Percentiles rank a stretch among this genome's conserved stretches.
Conservation (phyloP, 2,329 filamentous ascomycete species). For the Pseudogymnoascus sp. region DNA sequence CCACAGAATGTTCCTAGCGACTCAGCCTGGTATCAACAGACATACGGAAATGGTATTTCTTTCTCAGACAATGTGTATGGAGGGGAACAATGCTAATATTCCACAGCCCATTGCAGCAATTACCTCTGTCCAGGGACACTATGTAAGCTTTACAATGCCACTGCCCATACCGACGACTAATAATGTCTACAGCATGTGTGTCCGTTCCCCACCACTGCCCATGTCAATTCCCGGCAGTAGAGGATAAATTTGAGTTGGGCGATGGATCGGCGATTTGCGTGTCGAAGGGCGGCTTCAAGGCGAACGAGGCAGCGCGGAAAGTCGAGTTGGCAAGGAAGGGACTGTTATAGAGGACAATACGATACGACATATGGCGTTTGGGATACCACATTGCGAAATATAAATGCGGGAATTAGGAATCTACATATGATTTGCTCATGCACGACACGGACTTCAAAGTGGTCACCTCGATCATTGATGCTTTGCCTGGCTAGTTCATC, state of each 20-base stretch:
- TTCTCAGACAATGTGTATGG: background rate
- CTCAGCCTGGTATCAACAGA: slow-evolving; percentile 66
- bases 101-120: slow-evolving; percentile 72
- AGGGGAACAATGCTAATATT: slow-evolving; percentile 8
- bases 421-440: background rate
- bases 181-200: slow-evolving; percentile 60
- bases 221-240: slow-evolving; percentile 68
- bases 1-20: slow-evolving; percentile 80
- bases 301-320: slow-evolving; percentile 64
- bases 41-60: slow-evolving; percentile 55
- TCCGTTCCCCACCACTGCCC: slow-evolving; percentile 96
- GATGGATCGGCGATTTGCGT: slow-evolving; percentile 68
- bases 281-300: slow-evolving; percentile 66
- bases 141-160: slow-evolving; percentile 26
- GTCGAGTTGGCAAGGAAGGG: slow-evolving; percentile 75
- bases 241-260: slow-evolving; percentile 69
- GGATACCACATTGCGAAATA: background rate
- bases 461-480: background rate
- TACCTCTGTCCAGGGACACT: slow-evolving; percentile 94
- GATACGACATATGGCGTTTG: slow-evolving; percentile 2
- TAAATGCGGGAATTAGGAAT: background rate
- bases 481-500: background rate
- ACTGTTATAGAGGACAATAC: slow-evolving; percentile 43
- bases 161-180: background rate
- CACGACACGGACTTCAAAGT: background rate